These are phyloP conservation scores for Cystobasidium sp. DNA, from an alignment of 1,284 basidiomycete species.

Conservation along the genomic window DNA sequence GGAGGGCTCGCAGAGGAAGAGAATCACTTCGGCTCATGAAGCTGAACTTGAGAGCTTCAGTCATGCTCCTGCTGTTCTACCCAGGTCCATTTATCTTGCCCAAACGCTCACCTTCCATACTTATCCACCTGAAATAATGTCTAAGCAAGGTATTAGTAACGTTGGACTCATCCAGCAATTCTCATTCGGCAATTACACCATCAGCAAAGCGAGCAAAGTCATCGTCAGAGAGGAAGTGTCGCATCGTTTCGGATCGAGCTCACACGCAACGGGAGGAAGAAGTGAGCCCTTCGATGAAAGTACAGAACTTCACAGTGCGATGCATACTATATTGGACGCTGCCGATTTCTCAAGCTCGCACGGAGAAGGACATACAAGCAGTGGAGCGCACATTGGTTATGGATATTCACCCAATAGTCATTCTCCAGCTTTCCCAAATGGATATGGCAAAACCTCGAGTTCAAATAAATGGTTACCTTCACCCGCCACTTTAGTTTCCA, in stretches of 20 bases:
- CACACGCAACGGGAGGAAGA: neutral
- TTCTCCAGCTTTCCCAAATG: constrained; percentile 42
- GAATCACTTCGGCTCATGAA: constrained; percentile 61
- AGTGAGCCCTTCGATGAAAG: constrained; percentile 20
- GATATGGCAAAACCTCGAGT: constrained; percentile 32
- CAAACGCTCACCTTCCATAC: constrained; percentile 74
- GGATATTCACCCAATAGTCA: constrained; percentile 13
- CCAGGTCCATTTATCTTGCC: constrained; percentile 74
- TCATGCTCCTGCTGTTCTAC: constrained; percentile 65
- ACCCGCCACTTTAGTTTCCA: neutral
- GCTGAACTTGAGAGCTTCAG: constrained; percentile 78
- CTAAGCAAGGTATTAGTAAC: neutral
- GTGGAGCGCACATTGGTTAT: too few relatives aligned
- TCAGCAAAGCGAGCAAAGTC: constrained; percentile 4
- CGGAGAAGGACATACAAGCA: neutral
- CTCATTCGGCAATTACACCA: constrained; percentile 10
- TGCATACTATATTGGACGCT: constrained; percentile 38
- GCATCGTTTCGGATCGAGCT: constrained; percentile 8
- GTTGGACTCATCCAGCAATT: constrained; percentile 10
- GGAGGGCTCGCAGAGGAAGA: neutral
- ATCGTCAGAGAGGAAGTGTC: constrained; percentile 35
- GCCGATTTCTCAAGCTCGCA: constrained; percentile 1
- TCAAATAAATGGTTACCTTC: constrained; percentile 4
- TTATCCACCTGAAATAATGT: constrained; percentile 13
- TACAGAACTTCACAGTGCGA: constrained; percentile 30